Conservation (phyloP, 1,139 yeast species). For the Geotrichum histeridarum region DNA sequence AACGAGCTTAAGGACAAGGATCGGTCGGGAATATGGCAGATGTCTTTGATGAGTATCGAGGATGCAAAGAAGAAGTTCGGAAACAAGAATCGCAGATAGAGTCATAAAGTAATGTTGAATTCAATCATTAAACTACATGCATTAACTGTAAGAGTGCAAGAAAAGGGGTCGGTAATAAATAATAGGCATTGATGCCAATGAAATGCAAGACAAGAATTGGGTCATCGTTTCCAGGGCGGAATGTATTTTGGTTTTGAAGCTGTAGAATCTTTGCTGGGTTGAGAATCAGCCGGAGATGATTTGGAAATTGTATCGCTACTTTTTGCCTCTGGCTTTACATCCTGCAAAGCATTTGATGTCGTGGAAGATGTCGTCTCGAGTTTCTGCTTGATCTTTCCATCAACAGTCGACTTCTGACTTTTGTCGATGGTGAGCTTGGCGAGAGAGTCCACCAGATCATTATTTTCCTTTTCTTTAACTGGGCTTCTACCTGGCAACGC, state of each 20-base stretch:
- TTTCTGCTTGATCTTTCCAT: neutral
- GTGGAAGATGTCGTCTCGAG: neutral
- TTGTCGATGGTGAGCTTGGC: neutral
- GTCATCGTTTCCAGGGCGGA: constrained; percentile 25
- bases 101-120: too few relatives aligned
- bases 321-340: neutral
- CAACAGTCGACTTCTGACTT: neutral
- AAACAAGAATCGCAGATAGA: too few relatives aligned
- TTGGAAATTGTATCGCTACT: neutral
- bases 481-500: neutral
- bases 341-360: neutral
- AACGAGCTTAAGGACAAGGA: neutral
- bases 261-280: neutral
- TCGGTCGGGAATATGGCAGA: neutral
- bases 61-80: neutral
- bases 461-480: neutral
- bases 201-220: too few relatives aligned
- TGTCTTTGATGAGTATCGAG: neutral
- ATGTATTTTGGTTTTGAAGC: constrained; percentile 16
- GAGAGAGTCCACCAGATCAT: neutral
- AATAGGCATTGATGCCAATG: too few relatives aligned
- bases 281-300: neutral
- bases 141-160: too few relatives aligned
- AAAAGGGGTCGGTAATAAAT: too few relatives aligned
- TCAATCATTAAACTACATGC: too few relatives aligned